Evolutionary conservation across 2,329 filamentous ascomycete species (phyloP).

Genomic region (Ceratocystis papillata): DNA sequence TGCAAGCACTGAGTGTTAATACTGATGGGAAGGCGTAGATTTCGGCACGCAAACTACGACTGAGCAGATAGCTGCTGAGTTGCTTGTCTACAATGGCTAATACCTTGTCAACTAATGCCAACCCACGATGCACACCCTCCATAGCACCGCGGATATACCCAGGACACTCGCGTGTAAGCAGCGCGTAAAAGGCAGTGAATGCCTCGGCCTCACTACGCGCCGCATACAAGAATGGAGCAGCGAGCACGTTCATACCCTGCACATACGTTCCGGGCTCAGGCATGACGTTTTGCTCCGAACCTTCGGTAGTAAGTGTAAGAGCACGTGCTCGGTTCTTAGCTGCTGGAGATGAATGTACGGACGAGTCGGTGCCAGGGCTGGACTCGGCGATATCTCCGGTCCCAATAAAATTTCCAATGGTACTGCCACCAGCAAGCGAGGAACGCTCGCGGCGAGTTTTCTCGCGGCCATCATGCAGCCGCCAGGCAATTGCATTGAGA

Average conservation of each 20-base stretch:
- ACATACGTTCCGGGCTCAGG: conserved; percentile 77
- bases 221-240: conserved; percentile 89
- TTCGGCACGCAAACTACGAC: conserved; percentile 80
- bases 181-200: conserved; percentile 78
- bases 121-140: conserved; percentile 89
- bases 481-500: conserved; percentile 92
- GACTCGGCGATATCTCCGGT: conserved; percentile 26
- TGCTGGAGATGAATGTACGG: conserved; percentile 26
- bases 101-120: conserved; percentile 84
- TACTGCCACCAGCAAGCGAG: conserved; percentile 21
- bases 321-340: conserved; percentile 45
- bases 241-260: conserved; percentile 97
- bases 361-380: conserved; percentile 17
- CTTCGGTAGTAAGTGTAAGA: conserved; percentile 51
- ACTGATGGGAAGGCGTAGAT: conserved; percentile 96
- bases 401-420: conserved; percentile 29
- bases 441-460: conserved; percentile 33
- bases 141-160: conserved; percentile 92
- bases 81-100: conserved; percentile 84
- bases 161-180: conserved; percentile 79
- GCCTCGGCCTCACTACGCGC: conserved; percentile 91
- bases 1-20: conserved; percentile 88
- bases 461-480: conserved; percentile 66
- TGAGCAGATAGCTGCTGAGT: conserved; percentile 69
- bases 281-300: conserved; percentile 45